These are phyloP conservation scores for Rhizopogon rudus DNA, from an alignment of 768 basidiomycete genomes.

Conservation along the genomic window DNA sequence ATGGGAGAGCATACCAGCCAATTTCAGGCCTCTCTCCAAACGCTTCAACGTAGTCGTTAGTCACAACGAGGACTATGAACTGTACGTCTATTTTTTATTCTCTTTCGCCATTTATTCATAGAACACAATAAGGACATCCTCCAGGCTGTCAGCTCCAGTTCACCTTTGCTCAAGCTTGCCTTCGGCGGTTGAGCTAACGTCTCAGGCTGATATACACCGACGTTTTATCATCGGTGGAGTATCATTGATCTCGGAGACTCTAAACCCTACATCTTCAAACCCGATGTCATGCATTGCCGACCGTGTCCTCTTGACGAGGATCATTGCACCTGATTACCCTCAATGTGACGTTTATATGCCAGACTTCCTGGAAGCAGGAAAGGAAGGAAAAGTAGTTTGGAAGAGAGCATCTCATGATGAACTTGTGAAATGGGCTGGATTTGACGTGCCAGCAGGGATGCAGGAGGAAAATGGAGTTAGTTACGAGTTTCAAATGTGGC, in stretches of 20 bases:
- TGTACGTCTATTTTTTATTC: constrained; percentile 40
- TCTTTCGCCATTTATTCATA: constrained; percentile 5
- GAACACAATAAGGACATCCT: constrained; percentile 7
- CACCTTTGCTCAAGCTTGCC: constrained; percentile 23
- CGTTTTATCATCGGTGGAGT: constrained; percentile 93
- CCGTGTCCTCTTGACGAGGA: constrained; percentile 83
- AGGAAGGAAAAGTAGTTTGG: constrained; percentile 40
- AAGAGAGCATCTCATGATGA: constrained; percentile 52
- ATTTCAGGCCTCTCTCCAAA: constrained; percentile 73
- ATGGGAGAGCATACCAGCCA: constrained; percentile 93
- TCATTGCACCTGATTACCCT: constrained; percentile 67
- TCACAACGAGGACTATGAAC: constrained; percentile 48
- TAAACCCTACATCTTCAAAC: constrained; percentile 32
- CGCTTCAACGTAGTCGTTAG: constrained; percentile 79
- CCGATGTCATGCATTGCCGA: constrained; percentile 48
- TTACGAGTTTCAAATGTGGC: constrained; percentile 98
- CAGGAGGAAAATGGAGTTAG: constrained; percentile 79
- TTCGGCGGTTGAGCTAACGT: constrained; percentile 13
- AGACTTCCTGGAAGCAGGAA: constrained; percentile 46
- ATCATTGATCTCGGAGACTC: constrained; percentile 68
- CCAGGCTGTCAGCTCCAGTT: constrained; percentile 16
- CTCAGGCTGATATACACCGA: constrained; percentile 38
- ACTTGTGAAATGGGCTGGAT: constrained; percentile 68
- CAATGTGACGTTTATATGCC: constrained; percentile 88
- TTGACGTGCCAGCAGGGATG: constrained; percentile 68